A percentile compares a stretch with the other conserved stretches of the same genome.
These are phyloP conservation scores for Chrysanthemum seticuspe DNA, from an alignment of 129 eudicot species.

Conservation along the genomic window DNA sequence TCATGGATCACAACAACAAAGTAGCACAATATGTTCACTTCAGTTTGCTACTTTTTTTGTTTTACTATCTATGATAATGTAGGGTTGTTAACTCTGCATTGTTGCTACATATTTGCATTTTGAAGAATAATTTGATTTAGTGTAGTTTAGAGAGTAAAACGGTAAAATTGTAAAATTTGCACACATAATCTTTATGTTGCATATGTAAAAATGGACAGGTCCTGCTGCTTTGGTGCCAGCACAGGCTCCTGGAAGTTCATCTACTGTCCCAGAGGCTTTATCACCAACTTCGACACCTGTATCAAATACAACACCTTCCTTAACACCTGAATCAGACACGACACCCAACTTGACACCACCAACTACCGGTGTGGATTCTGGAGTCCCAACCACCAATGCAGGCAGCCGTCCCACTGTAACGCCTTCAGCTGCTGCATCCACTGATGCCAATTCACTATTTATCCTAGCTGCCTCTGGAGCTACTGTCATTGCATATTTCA, in stretches of 20 bases:
- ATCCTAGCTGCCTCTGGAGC: slow-evolving; percentile 22
- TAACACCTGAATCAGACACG: slow-evolving; percentile 45
- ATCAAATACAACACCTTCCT: neutral
- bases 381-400: slow-evolving; percentile 40
- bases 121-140: no score
- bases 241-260: slow-evolving; percentile 43
- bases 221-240: slow-evolving; percentile 53
- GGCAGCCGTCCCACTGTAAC: slow-evolving; percentile 48
- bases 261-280: slow-evolving; percentile 22
- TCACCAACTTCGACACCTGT: slow-evolving; percentile 14
- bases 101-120: no score
- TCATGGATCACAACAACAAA: neutral
- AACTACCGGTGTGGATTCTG: slow-evolving; percentile 19
- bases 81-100: no score
- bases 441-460: slow-evolving; percentile 31
- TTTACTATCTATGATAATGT: no score
- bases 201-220: slow-evolving; percentile 25
- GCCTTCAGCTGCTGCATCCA: slow-evolving; percentile 49
- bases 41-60: no score
- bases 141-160: no score
- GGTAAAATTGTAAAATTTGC: no score
- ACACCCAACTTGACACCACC: slow-evolving; percentile 41
- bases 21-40: neutral
- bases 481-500: no score
- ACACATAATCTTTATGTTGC: neutral